Conservation (phyloP, 1,139 yeast genomes). For the Pichia sp. region DNA sequence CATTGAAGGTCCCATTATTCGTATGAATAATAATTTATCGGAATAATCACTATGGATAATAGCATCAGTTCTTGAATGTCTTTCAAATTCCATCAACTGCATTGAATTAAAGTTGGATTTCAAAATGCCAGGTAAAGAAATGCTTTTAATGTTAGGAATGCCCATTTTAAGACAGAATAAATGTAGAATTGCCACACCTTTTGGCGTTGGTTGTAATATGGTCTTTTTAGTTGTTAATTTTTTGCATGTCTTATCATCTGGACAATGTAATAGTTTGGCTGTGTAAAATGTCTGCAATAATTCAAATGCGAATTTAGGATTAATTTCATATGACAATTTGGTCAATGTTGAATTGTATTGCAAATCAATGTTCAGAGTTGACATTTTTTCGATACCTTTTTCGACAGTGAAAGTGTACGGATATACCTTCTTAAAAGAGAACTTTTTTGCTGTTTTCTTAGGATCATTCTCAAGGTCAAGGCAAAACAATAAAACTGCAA, state of each 20-base stretch:
- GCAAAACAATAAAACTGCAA: slow-evolving; percentile 29
- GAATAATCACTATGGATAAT: slow-evolving; percentile 65
- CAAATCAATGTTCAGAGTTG: slow-evolving; percentile 45
- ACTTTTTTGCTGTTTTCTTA: slow-evolving; percentile 14
- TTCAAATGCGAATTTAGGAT: slow-evolving; percentile 45
- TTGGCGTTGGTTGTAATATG: slow-evolving; percentile 83
- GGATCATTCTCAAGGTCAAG: slow-evolving; percentile 18
- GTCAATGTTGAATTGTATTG: slow-evolving; percentile 53
- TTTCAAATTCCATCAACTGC: slow-evolving; percentile 67
- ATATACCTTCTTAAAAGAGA: slow-evolving; percentile 25
- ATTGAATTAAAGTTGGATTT: slow-evolving; percentile 63
- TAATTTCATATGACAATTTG: slow-evolving; percentile 58
- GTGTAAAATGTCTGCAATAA: slow-evolving; percentile 57
- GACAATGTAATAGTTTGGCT: slow-evolving; percentile 73
- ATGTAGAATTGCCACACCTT: slow-evolving; percentile 74
- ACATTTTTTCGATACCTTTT: slow-evolving; percentile 54
- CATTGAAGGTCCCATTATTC: slow-evolving; percentile 64
- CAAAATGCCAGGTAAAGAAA: slow-evolving; percentile 38
- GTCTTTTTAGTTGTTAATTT: slow-evolving; percentile 40
- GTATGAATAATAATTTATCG: slow-evolving; percentile 60
- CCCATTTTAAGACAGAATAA: slow-evolving; percentile 61
- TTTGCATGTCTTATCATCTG: slow-evolving; percentile 66
- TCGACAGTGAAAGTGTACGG: slow-evolving; percentile 56
- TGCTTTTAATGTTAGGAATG: slow-evolving; percentile 34
- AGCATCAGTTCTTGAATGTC: slow-evolving; percentile 60